phyloP scores from a whole-genome alignment of 352 stramenopile species.

The Blastocystis sp. region DNA sequence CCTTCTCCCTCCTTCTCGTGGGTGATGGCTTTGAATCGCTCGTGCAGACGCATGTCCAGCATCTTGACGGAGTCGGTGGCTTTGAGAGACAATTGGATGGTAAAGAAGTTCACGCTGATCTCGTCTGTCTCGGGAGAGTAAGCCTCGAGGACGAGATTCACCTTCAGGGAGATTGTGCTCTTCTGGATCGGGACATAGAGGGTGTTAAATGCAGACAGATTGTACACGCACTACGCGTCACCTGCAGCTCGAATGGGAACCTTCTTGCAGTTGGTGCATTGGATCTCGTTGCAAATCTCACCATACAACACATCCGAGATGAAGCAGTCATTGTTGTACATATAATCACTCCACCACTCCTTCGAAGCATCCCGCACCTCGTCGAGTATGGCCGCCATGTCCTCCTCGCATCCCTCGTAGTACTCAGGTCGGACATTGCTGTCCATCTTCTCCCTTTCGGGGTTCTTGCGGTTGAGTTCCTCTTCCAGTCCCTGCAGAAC shows the following conservation, averaged over 20 bases:
- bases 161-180: neutral
- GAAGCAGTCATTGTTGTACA: slow-evolving; percentile 21
- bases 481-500: slow-evolving; percentile 62
- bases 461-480: slow-evolving; percentile 18
- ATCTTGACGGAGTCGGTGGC: slow-evolving; percentile 42
- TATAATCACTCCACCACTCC: slow-evolving; percentile 55
- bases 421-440: slow-evolving; percentile 51
- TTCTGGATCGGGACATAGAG: slow-evolving; percentile 51
- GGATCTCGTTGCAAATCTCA: slow-evolving; percentile 61
- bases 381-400: neutral
- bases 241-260: neutral
- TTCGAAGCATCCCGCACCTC: neutral
- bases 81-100: slow-evolving; percentile 21
- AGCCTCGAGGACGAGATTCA: slow-evolving; percentile 28
- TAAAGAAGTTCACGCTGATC: slow-evolving; percentile 36
- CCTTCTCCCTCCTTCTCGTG: neutral
- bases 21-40: neutral
- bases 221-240: slow-evolving; percentile 27
- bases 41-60: slow-evolving; percentile 47
- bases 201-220: slow-evolving; percentile 50
- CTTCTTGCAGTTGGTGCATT: slow-evolving; percentile 59
- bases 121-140: neutral
- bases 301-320: slow-evolving; percentile 58
- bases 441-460: neutral
- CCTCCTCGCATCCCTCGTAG: neutral